A percentile compares a stretch with the other conserved stretches of the same genome.
Conservation (phyloP, 2,329 filamentous ascomycete species). For the Beauveria rudraprayagi region DNA sequence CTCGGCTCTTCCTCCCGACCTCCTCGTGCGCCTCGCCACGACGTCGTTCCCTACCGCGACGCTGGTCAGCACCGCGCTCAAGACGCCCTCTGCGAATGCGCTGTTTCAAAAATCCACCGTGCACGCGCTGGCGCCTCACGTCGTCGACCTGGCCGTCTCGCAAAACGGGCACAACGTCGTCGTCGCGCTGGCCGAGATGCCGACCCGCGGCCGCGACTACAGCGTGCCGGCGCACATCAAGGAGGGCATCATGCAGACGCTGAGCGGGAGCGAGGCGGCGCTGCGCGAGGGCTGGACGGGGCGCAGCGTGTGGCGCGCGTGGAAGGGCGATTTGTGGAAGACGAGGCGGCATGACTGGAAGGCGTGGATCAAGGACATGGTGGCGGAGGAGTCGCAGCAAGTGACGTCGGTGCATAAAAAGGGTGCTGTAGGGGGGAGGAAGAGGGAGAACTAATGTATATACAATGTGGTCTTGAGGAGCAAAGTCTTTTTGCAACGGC, state of each 20-base stretch:
- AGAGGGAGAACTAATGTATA: neutral
- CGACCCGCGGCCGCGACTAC: slow-evolving; percentile 39
- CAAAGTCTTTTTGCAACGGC: neutral
- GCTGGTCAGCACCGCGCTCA: slow-evolving; percentile 43
- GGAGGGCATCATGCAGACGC: slow-evolving; percentile 42
- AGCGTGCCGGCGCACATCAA: slow-evolving; percentile 51
- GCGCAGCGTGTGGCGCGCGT: slow-evolving; percentile 47
- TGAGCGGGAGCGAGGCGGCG: slow-evolving; percentile 39
- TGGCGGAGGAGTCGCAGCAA: slow-evolving; percentile 12
- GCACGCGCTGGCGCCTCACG: slow-evolving; percentile 36
- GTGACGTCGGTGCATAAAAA: neutral
- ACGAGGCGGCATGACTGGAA: slow-evolving; percentile 47
- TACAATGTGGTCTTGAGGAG: neutral
- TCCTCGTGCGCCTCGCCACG: slow-evolving; percentile 56
- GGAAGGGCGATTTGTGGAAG: slow-evolving; percentile 52
- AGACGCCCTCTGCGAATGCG: slow-evolving; percentile 39
- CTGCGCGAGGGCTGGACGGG: slow-evolving; percentile 48
- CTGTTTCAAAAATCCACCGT: slow-evolving; percentile 50
- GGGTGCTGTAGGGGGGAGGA: neutral
- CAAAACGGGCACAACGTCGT: slow-evolving; percentile 45
- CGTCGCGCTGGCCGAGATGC: slow-evolving; percentile 39
- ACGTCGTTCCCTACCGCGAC: slow-evolving; percentile 40
- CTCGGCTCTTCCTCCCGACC: slow-evolving; percentile 46
- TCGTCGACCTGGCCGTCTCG: slow-evolving; percentile 38
- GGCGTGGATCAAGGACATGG: slow-evolving; percentile 45